Evolutionary conservation across 228 moss, liverwort and hornwort genomes (phyloP).

Genomic region (Sphagnum magellanicum): DNA sequence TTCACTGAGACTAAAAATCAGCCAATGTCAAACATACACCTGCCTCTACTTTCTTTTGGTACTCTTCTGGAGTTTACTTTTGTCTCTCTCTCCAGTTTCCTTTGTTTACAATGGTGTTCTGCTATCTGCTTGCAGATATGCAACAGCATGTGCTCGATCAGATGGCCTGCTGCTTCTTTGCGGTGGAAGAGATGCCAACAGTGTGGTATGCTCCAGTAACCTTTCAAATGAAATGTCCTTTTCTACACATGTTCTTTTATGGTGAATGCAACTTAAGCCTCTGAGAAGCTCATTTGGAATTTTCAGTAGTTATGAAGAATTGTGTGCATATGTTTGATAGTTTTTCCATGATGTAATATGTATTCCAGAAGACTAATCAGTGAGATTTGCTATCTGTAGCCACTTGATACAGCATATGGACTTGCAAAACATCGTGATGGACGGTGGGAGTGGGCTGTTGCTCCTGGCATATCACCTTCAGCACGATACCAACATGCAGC

Average conservation of each 20-base stretch:
- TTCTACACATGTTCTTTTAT: too few species aligned
- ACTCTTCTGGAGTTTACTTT: too few species aligned
- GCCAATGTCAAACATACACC: not conserved
- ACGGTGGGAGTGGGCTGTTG: constrained; percentile 86
- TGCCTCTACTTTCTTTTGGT: not conserved
- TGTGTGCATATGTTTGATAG: not conserved
- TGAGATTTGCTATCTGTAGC: constrained; percentile 25
- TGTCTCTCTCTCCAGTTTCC: not conserved
- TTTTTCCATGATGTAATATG: too few species aligned
- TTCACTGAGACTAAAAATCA: too few species aligned
- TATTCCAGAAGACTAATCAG: too few species aligned
- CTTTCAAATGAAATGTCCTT: too few species aligned
- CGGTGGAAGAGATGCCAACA: constrained; percentile 91
- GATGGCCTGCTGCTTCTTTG: constrained; percentile 85
- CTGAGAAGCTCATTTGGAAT: too few species aligned
- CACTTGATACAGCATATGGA: constrained; percentile 74
- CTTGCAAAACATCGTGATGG: constrained; percentile 90
- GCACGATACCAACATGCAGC: constrained; percentile 91
- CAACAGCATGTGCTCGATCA: constrained; percentile 92
- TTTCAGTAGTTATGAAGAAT: not conserved
- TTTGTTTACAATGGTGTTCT: not conserved
- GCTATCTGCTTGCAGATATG: constrained; percentile 48
- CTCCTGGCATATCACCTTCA: constrained; percentile 82
- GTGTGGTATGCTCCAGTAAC: constrained; percentile 54
- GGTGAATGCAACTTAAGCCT: too few species aligned